These are phyloP conservation scores for Arthroderma sp. DNA, from an alignment of 2,329 filamentous ascomycete genomes.

Conservation along the genomic window DNA sequence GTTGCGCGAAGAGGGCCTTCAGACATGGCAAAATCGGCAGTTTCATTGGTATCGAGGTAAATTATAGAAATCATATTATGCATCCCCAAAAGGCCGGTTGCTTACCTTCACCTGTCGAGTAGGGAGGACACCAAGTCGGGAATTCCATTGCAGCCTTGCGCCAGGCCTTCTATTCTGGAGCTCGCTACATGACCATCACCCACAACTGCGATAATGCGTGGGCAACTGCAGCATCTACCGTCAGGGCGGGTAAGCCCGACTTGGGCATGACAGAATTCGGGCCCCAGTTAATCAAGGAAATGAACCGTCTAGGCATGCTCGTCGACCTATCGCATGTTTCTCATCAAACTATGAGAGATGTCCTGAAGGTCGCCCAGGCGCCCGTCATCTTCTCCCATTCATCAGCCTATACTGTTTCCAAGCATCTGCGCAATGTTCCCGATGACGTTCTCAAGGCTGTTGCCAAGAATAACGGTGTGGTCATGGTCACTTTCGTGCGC, in stretches of 20 bases:
- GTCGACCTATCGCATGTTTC: conserved; percentile 22
- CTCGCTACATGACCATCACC: conserved; percentile 19
- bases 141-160: conserved; percentile 17
- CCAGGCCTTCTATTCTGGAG: conserved; percentile 15
- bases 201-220: conserved; percentile 24
- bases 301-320: conserved; percentile 23
- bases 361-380: conserved; percentile 16
- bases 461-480: conserved; percentile 29
- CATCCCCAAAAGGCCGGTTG: neutral
- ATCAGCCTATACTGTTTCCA: conserved; percentile 16
- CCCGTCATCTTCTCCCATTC: conserved; percentile 21
- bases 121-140: conserved; percentile 22
- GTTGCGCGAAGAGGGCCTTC: conserved; percentile 17
- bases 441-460: conserved; percentile 31
- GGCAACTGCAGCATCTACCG: conserved; percentile 18
- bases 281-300: conserved; percentile 17
- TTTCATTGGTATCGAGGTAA: conserved; percentile 20
- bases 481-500: conserved; percentile 34
- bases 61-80: neutral
- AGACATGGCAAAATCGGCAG: conserved; percentile 17
- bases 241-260: conserved; percentile 15
- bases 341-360: conserved; percentile 19
- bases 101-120: neutral
- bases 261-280: conserved; percentile 19
- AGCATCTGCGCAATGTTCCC: conserved; percentile 32